These are phyloP conservation scores for Mucor racemosus DNA, from an alignment of 371 early-diverging fungal species.

Conservation along the genomic window DNA sequence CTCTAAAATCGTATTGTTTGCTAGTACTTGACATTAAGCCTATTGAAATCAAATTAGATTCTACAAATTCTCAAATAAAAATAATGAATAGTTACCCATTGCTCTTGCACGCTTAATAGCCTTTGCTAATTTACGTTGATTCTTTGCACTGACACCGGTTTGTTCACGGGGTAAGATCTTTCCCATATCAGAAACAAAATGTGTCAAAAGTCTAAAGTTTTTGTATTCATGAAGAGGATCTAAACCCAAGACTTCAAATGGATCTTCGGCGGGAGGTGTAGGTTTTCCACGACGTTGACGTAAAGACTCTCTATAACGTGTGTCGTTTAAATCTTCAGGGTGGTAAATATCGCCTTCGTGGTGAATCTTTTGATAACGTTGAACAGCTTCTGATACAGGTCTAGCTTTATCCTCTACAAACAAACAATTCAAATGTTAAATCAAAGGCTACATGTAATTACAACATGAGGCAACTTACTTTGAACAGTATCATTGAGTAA, in stretches of 20 bases:
- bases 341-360: conserved; percentile 54
- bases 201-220: conserved; percentile 69
- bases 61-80: not conserved
- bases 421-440: not conserved
- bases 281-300: conserved; percentile 41
- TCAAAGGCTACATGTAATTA: not conserved
- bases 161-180: conserved; percentile 77
- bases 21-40: conserved; percentile 57
- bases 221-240: conserved; percentile 82
- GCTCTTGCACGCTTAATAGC: conserved; percentile 87
- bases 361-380: conserved; percentile 47
- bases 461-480: conserved; percentile 25
- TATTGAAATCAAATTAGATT: conserved; percentile 11
- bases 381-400: conserved; percentile 31
- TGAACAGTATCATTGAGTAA: conserved; percentile 31
- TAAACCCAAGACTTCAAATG: conserved; percentile 67
- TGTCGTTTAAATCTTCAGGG: conserved; percentile 59
- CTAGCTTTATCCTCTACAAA: conserved; percentile 37
- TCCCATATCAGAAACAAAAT: conserved; percentile 83
- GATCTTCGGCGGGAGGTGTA: conserved; percentile 51
- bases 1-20: conserved; percentile 29
- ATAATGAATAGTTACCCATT: conserved; percentile 60
- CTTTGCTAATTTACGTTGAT: conserved; percentile 79
- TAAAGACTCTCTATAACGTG: conserved; percentile 44
- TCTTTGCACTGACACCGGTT: conserved; percentile 77